Base-by-base conservation (phyloP, 2,329 filamentous ascomycete genomes). In the Hypocrella siamensis region DNA sequence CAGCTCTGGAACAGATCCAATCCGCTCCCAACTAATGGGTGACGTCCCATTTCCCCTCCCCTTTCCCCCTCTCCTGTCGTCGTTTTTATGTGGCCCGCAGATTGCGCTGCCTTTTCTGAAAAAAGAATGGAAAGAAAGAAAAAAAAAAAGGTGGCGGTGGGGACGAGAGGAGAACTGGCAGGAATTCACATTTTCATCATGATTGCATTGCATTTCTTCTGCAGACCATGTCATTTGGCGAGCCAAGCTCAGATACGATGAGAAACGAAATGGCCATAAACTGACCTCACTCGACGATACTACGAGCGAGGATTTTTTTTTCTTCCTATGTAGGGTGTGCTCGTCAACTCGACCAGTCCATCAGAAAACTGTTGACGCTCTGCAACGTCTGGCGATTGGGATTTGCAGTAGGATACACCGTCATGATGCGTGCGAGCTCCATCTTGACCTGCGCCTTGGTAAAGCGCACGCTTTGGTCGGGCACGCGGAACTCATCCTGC, bases 321-420 rank as follows among this genome's bases (percentile, higher is more conserved):
- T n/a, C n/a, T n/a, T n/a, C n/a, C n/a, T n/a, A n/a, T n/a, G n/a
- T n/a, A n/a, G n/a, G n/a, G n/a, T n/a, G n/a, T n/a, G n/a, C 7
- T 26, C 25, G 15, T 6, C 36, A 53, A 34, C 42, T 54, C 28
- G 48, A 46, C 53, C 57, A 61, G 35, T 66, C 66, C 74, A 96
- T 88, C 31, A 96, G 57, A 46, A 83, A 93, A 34, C 81, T 81
- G 53, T 96, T 94, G 5, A 96, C 79, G 42, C 83, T 88, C 54
- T 94, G 86, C 24, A 96, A 58, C 0, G 86, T 94, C 16, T 81
- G 68, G 22, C 90, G 66, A 39, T 77, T 86, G 0, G 88, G 86
- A 48, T 92, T 93, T 3, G 78, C 79, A 42, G 79, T 75, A 1
- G 85, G 79, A 48, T 79, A 77, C 0, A 71, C 72, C 5, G 75